phyloP scores from a whole-genome alignment of 129 eudicot species.

The Smallanthus sonchifolius region DNA sequence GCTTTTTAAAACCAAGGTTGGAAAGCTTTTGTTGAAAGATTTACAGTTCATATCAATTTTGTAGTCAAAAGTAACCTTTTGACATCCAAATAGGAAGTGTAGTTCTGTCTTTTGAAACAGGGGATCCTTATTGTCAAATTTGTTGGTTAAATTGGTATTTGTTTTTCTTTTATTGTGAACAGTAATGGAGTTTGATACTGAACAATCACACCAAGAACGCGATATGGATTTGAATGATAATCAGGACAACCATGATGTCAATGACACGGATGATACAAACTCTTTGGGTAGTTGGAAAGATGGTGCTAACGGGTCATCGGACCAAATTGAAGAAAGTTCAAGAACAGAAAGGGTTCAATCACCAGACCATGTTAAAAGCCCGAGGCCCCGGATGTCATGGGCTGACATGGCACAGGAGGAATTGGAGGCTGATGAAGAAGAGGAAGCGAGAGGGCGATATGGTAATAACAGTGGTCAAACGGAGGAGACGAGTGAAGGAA shows the following conservation, averaged over 20 bases:
- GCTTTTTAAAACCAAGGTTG: not conserved
- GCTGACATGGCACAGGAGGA: constrained; percentile 97
- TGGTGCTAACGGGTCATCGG: constrained; percentile 37
- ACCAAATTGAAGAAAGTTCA: constrained; percentile 23
- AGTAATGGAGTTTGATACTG: constrained; percentile 7
- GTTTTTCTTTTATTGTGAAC: constrained; percentile 13
- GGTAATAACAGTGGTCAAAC: constrained; percentile 14
- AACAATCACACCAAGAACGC: constrained; percentile 22
- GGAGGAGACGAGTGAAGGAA: constrained; percentile 32
- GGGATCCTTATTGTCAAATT: not conserved
- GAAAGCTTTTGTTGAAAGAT: not conserved
- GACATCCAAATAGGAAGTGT: not conserved
- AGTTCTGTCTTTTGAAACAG: not conserved
- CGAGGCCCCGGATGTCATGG: constrained; percentile 69
- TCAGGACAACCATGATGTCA: constrained; percentile 29
- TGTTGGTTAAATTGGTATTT: not conserved
- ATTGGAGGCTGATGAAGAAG: constrained; percentile 65
- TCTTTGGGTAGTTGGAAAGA: constrained; percentile 64
- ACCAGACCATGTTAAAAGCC: constrained; percentile 22
- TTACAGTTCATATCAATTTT: not conserved
- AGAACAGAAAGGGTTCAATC: constrained; percentile 23
- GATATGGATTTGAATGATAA: constrained; percentile 24
- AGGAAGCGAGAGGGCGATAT: constrained; percentile 25
- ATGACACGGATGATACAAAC: constrained; percentile 53
- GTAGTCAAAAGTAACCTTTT: not conserved